phyloP scores from a whole-genome alignment of 192 early-diverging fungal genomes.

The Coemansia sp. region DNA sequence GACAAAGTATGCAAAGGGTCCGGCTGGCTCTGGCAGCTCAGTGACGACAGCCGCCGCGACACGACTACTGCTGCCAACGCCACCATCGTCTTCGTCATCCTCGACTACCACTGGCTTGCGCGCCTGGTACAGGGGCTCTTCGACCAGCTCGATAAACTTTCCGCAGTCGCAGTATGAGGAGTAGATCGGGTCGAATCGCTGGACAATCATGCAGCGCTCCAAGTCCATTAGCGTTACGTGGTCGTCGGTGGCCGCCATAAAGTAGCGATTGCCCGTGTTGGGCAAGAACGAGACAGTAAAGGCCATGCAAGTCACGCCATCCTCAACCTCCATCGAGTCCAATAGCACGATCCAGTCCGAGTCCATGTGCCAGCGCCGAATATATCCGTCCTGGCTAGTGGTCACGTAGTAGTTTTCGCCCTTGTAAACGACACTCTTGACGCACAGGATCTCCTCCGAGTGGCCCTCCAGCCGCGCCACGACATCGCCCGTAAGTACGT shows the following conservation, averaged over 20 bases:
- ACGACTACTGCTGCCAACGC: background rate
- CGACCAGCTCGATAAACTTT: constrained; percentile 81
- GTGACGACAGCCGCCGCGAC: background rate
- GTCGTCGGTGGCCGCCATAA: constrained; percentile 89
- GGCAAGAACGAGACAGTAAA: constrained; percentile 95
- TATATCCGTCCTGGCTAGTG: constrained; percentile 95
- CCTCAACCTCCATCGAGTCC: constrained; percentile 69
- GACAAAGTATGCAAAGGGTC: constrained; percentile 78
- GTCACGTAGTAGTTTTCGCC: constrained; percentile 84
- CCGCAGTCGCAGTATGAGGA: constrained; percentile 96
- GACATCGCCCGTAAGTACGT: constrained; percentile 80
- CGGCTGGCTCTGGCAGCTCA: constrained; percentile 10
- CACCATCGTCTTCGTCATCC: constrained; percentile 15
- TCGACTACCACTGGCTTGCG: constrained; percentile 36
- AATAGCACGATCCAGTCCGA: constrained; percentile 76
- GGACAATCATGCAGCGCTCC: constrained; percentile 64
- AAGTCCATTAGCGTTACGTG: constrained; percentile 91
- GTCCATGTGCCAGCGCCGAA: constrained; percentile 87
- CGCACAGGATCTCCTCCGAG: constrained; percentile 83
- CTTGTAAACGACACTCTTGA: constrained; percentile 77
- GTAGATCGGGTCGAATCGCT: constrained; percentile 71
- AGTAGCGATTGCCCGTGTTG: constrained; percentile 92
- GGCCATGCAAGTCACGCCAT: constrained; percentile 93
- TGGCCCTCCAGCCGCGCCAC: constrained; percentile 81
- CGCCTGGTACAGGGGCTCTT: constrained; percentile 54